phyloP scores from a whole-genome alignment of 2,329 filamentous ascomycete species.

The Ophiostoma novo-ulmi region DNA sequence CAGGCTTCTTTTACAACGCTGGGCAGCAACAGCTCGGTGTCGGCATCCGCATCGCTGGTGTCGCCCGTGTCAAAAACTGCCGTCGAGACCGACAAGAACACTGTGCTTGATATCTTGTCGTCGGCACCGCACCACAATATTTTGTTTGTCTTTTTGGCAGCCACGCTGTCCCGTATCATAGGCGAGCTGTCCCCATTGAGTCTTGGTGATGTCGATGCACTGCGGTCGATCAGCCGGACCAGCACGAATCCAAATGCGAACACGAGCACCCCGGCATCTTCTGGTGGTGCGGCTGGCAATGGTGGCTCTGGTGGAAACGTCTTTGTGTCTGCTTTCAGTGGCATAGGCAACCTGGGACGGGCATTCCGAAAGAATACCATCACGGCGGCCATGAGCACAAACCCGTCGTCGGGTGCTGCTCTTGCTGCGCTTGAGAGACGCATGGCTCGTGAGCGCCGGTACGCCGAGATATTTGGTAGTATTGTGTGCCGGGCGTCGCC shows the following conservation, averaged over 20 bases:
- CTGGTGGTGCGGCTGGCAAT: constrained; percentile 24
- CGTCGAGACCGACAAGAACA: constrained; percentile 44
- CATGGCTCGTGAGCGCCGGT: constrained; percentile 54
- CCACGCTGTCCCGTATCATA: constrained; percentile 59
- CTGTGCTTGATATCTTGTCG: constrained; percentile 68
- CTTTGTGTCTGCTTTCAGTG: constrained; percentile 16
- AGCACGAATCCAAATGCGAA: not conserved
- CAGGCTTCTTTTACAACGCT: constrained; percentile 37
- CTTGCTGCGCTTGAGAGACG: constrained; percentile 47
- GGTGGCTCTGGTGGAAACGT: constrained; percentile 24
- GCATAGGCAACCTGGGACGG: constrained; percentile 33
- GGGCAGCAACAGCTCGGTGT: constrained; percentile 27
- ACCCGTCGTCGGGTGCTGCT: constrained; percentile 21
- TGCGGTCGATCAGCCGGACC: constrained; percentile 29
- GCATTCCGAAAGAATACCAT: constrained; percentile 4
- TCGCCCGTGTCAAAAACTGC: constrained; percentile 18
- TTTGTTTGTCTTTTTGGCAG: constrained; percentile 79
- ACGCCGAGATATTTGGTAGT: constrained; percentile 60
- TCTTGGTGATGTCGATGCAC: constrained; percentile 36
- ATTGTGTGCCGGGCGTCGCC: constrained; percentile 52
- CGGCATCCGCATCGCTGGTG: not conserved
- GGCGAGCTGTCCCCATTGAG: constrained; percentile 44
- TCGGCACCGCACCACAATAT: constrained; percentile 74
- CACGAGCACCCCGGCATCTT: not conserved
- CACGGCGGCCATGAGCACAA: constrained; percentile 23